These are phyloP conservation scores for Aspergillus fructus DNA, from an alignment of 2,329 filamentous ascomycete species.

Conservation along the genomic window DNA sequence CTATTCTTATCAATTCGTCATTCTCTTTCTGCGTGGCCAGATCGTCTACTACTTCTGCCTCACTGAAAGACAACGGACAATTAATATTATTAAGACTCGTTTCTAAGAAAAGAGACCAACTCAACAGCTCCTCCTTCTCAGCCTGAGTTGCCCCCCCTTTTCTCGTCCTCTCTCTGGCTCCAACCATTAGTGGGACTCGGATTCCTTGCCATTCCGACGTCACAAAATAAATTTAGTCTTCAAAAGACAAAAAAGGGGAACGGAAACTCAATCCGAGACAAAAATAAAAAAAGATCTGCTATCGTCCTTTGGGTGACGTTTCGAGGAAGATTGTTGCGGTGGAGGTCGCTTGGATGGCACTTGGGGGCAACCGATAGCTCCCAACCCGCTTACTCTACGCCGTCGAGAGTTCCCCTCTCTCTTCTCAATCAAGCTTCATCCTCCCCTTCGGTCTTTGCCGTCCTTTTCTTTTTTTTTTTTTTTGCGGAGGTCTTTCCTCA, in stretches of 20 bases:
- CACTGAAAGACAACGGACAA: slow-evolving; percentile 9
- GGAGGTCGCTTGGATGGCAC: slow-evolving; percentile 20
- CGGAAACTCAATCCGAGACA: not conserved
- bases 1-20: slow-evolving; percentile 33
- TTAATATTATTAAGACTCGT: slow-evolving; percentile 1
- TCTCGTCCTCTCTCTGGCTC: slow-evolving; percentile 17
- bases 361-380: slow-evolving; percentile 23
- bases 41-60: slow-evolving; percentile 14
- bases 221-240: slow-evolving; percentile 1
- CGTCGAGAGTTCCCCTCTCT: slow-evolving; percentile 20
- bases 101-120: slow-evolving; percentile 14
- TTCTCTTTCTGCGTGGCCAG: slow-evolving; percentile 29
- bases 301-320: slow-evolving; percentile 5
- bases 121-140: slow-evolving; percentile 13
- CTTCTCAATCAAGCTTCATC: slow-evolving; percentile 19
- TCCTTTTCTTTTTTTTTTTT: slow-evolving; percentile 8
- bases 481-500: slow-evolving; percentile 10
- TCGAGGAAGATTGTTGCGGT: slow-evolving; percentile 11
- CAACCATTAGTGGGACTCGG: slow-evolving; percentile 11
- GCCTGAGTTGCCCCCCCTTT: slow-evolving; percentile 13
- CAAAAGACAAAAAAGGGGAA: slow-evolving; percentile 11
- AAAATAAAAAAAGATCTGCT: not conserved
- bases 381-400: slow-evolving; percentile 23
- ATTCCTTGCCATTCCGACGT: slow-evolving; percentile 12
- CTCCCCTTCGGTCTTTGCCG: slow-evolving; percentile 18